Percentiles rank a stretch among this genome's conserved stretches.
Conservation (phyloP, 768 basidiomycete genomes). For the Amanita inopinata region DNA sequence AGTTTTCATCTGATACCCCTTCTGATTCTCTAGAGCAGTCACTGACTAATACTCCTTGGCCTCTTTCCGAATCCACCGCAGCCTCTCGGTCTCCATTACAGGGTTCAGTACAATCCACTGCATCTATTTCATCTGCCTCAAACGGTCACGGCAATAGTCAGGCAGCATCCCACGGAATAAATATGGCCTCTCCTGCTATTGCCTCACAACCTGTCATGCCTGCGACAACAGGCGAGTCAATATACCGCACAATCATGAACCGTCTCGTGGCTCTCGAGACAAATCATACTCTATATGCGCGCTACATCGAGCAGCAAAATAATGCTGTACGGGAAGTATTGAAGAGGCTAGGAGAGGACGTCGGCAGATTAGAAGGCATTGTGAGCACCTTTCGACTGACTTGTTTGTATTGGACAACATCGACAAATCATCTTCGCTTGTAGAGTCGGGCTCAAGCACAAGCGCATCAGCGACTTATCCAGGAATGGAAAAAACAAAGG, state of each 20-base stretch:
- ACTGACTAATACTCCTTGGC: neutral
- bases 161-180: neutral
- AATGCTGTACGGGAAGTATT: slow-evolving; percentile 65
- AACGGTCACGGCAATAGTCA: neutral
- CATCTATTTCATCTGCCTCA: neutral
- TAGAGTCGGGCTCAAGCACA: slow-evolving; percentile 67
- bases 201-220: slow-evolving; percentile 15
- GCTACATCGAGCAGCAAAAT: slow-evolving; percentile 89
- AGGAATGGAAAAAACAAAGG: slow-evolving; percentile 63
- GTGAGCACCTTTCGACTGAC: slow-evolving; percentile 42
- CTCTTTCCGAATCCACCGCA: neutral
- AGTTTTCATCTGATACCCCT: neutral
- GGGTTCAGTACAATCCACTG: neutral
- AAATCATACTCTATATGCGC: slow-evolving; percentile 75
- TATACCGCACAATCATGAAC: slow-evolving; percentile 95
- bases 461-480: slow-evolving; percentile 49
- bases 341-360: slow-evolving; percentile 63
- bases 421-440: neutral
- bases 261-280: slow-evolving; percentile 76
- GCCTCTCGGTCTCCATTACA: neutral
- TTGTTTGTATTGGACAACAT: neutral
- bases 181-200: slow-evolving; percentile 9
- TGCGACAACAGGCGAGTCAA: slow-evolving; percentile 65
- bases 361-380: slow-evolving; percentile 67
- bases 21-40: neutral